A percentile compares a stretch with the other conserved stretches of the same genome.
These are phyloP conservation scores for Diaporthe vaccinii DNA, from an alignment of 2,329 filamentous ascomycete species.

Conservation along the genomic window DNA sequence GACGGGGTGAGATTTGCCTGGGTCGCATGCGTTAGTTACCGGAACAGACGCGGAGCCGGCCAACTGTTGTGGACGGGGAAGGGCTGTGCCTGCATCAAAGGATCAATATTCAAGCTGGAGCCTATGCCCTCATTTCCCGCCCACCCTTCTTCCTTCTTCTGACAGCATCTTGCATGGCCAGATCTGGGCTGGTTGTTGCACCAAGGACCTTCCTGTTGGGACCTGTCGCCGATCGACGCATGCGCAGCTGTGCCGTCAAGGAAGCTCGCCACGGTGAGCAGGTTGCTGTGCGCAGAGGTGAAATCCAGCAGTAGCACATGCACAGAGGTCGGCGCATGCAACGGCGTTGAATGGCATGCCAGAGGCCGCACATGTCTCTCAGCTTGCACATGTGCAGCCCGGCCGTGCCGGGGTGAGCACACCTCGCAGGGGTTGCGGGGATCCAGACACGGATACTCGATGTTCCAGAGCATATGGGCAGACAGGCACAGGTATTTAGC, in stretches of 20 bases:
- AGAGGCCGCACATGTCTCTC: neutral
- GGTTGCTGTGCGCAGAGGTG: neutral
- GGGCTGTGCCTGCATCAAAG: neutral
- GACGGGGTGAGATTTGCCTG: neutral
- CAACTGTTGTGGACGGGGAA: conserved; percentile 6
- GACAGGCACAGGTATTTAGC: neutral
- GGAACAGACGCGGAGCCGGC: neutral
- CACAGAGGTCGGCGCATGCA: neutral
- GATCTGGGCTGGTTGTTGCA: neutral
- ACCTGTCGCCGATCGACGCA: neutral
- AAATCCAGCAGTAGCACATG: neutral
- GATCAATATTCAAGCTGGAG: neutral
- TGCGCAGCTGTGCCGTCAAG: neutral
- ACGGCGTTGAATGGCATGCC: neutral
- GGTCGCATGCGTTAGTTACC: conserved; percentile 2
- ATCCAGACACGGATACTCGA: neutral
- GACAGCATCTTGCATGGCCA: conserved; percentile 5
- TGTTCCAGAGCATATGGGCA: neutral
- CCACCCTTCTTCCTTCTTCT: neutral
- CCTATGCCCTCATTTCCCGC: conserved; percentile 1
- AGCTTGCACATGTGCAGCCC: neutral
- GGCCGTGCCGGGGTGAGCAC: neutral
- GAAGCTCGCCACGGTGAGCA: neutral
- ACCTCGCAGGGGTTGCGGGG: neutral
- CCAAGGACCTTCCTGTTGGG: neutral